A percentile compares a stretch with the other conserved stretches of the same genome.
Evolutionary conservation across 768 basidiomycete genomes (phyloP).

Genomic region (Rhizopogon rudus): DNA sequence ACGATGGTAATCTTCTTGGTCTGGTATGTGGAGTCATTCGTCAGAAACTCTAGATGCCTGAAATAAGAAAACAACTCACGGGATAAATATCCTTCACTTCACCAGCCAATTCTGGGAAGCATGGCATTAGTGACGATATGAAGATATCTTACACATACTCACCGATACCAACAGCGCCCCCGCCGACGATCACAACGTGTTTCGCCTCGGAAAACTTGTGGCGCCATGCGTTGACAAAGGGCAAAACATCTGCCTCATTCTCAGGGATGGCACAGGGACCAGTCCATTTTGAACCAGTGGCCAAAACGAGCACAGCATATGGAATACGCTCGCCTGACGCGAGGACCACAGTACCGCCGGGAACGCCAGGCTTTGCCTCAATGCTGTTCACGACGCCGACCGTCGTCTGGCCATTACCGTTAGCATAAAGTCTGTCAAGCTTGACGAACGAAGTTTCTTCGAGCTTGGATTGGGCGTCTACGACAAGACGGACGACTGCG

Average conservation of each 20-base stretch:
- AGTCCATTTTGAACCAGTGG: slow-evolving; percentile 52
- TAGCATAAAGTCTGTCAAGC: slow-evolving; percentile 43
- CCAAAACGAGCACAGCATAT: slow-evolving; percentile 55
- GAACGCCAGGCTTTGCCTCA: slow-evolving; percentile 23
- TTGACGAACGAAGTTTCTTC: slow-evolving; percentile 46
- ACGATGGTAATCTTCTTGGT: slow-evolving; percentile 54
- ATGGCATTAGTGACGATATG: not conserved
- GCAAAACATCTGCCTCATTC: slow-evolving; percentile 19
- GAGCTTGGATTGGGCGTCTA: slow-evolving; percentile 27
- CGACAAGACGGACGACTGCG: slow-evolving; percentile 48
- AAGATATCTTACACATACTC: slow-evolving; percentile 4
- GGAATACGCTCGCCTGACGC: slow-evolving; percentile 42
- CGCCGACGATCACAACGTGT: slow-evolving; percentile 48
- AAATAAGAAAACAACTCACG: slow-evolving; percentile 16
- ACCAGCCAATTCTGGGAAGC: slow-evolving; percentile 35
- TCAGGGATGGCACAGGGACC: slow-evolving; percentile 45
- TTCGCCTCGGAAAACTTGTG: slow-evolving; percentile 28
- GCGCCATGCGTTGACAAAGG: slow-evolving; percentile 28
- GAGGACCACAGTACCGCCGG: slow-evolving; percentile 47
- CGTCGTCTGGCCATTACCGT: slow-evolving; percentile 37
- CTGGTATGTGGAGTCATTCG: slow-evolving; percentile 3
- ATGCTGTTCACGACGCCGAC: slow-evolving; percentile 36
- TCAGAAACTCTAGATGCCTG: slow-evolving; percentile 5
- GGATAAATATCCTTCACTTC: slow-evolving; percentile 40
- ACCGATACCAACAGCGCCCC: slow-evolving; percentile 54